phyloP scores from a whole-genome alignment of 2,329 filamentous ascomycete species.

The Cercospora berteroae region DNA sequence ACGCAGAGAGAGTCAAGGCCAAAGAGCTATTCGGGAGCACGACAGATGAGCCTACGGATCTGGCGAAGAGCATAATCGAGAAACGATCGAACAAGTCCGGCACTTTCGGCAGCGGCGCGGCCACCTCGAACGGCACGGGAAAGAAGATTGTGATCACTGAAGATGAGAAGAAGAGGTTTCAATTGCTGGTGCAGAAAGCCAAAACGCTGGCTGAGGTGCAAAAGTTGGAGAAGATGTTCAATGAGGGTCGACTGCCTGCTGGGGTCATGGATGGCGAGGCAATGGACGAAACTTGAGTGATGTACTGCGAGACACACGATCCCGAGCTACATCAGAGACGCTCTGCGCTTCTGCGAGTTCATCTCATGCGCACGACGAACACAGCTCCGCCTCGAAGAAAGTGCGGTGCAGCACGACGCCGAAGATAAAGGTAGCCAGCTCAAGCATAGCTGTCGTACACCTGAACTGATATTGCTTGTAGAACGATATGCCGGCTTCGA shows the following conservation, averaged over 20 bases:
- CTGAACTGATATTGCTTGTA: conserved; percentile 6
- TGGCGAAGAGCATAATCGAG: conserved; percentile 81
- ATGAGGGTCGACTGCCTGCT: conserved; percentile 76
- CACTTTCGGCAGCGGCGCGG: conserved; percentile 52
- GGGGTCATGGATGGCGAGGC: conserved; percentile 32
- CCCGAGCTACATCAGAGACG: neutral
- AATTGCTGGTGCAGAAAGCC: conserved; percentile 83
- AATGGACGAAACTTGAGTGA: conserved; percentile 38
- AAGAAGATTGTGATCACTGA: conserved; percentile 63
- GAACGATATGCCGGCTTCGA: neutral
- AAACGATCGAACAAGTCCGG: conserved; percentile 64
- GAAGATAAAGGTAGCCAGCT: conserved; percentile 9
- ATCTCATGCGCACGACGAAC: neutral
- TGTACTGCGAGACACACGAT: neutral
- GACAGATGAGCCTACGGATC: conserved; percentile 69
- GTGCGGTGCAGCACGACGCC: neutral
- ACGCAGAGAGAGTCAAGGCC: conserved; percentile 74
- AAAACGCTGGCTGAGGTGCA: conserved; percentile 89
- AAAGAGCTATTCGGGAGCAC: conserved; percentile 77
- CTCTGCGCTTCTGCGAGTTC: neutral
- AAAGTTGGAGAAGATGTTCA: conserved; percentile 83
- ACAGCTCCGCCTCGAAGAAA: neutral
- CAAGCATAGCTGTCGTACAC: conserved; percentile 1
- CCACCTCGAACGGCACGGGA: conserved; percentile 40
- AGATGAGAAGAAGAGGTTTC: conserved; percentile 78